Evolutionary conservation across 768 basidiomycete genomes (phyloP).

Genomic region (Roridomyces roridus): DNA sequence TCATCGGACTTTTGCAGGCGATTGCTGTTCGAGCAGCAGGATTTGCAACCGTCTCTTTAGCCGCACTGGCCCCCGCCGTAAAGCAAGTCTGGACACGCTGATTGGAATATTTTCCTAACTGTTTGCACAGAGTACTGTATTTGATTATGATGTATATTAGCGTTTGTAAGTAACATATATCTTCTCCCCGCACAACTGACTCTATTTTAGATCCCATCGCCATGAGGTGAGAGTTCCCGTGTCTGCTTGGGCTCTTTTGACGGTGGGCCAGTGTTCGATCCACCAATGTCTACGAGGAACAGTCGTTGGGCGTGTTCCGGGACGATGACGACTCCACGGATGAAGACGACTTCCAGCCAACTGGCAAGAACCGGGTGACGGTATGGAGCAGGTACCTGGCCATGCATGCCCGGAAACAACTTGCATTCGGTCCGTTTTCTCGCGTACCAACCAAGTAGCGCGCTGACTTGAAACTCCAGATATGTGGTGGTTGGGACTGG

Average conservation of each 20-base stretch:
- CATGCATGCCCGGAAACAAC: slow-evolving; percentile 84
- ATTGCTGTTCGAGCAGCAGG: slow-evolving; percentile 87
- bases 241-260: not conserved
- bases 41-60: slow-evolving; percentile 77
- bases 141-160: slow-evolving; percentile 95
- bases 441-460: not conserved
- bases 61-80: slow-evolving; percentile 85
- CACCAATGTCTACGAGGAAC: slow-evolving; percentile 95
- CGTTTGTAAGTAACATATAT: slow-evolving; percentile 60
- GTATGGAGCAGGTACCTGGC: slow-evolving; percentile 81
- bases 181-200: slow-evolving; percentile 4
- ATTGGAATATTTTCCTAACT: not conserved
- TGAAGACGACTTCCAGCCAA: slow-evolving; percentile 49
- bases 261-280: slow-evolving; percentile 72
- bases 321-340: slow-evolving; percentile 55
- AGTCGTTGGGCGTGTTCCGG: slow-evolving; percentile 81
- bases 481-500: slow-evolving; percentile 94
- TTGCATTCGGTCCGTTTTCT: slow-evolving; percentile 78
- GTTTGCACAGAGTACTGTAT: slow-evolving; percentile 69
- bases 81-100: slow-evolving; percentile 56
- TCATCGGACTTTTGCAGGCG: slow-evolving; percentile 81
- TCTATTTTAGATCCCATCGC: slow-evolving; percentile 71
- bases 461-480: slow-evolving; percentile 49
- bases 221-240: slow-evolving; percentile 62
- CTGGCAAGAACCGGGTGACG: slow-evolving; percentile 54